A percentile compares a stretch with the other conserved stretches of the same genome.
Evolutionary conservation across 768 basidiomycete genomes (phyloP).

Genomic region (Tulasnella calospora): DNA sequence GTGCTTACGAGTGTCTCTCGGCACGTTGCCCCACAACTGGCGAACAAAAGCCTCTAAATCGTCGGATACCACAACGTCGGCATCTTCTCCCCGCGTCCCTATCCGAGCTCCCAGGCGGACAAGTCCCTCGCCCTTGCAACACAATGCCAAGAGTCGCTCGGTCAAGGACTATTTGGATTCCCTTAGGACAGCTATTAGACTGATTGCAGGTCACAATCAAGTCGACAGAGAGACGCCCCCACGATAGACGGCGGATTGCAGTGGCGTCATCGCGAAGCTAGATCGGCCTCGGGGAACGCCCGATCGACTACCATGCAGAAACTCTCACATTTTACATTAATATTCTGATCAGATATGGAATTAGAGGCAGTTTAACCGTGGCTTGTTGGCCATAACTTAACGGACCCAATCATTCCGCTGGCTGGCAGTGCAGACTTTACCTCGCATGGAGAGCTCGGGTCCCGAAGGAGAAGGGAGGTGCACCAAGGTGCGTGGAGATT

Average conservation of each 20-base stretch:
- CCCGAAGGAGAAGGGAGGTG: no score
- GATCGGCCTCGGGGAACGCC: neutral
- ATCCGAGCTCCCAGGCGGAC: no score
- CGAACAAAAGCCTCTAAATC: neutral
- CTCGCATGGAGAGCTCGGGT: no score
- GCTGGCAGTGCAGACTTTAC: no score
- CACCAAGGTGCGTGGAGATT: no score
- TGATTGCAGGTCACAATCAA: neutral
- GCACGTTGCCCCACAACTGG: neutral
- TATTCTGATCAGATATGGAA: neutral
- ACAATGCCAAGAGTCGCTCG: neutral
- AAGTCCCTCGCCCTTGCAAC: neutral
- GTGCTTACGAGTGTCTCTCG: neutral
- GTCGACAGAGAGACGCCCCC: neutral
- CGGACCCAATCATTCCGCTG: no score
- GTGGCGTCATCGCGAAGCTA: neutral
- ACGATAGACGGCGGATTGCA: neutral
- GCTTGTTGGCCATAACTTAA: no score
- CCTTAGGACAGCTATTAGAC: neutral
- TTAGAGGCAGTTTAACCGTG: neutral
- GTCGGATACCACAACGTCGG: no score
- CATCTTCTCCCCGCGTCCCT: no score
- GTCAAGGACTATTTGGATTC: neutral
- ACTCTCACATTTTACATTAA: neutral
- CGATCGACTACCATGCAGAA: neutral